Percentiles rank a stretch among this genome's conserved stretches.
Conservation (phyloP, 2,329 filamentous ascomycete species). For the Aspergillus sp. region DNA sequence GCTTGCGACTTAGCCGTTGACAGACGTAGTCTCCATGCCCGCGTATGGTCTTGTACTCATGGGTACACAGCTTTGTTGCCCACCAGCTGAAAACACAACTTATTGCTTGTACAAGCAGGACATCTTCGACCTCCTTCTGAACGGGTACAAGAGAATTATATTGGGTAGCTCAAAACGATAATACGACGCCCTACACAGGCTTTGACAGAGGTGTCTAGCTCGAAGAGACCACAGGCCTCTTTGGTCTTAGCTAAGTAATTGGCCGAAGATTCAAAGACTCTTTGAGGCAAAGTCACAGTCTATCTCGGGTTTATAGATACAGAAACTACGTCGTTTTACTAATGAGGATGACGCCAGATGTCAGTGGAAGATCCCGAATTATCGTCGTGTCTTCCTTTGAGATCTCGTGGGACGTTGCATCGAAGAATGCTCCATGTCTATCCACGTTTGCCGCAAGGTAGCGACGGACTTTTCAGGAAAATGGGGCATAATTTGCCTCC, state of each 20-base stretch:
- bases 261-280: not conserved
- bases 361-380: conserved; percentile 5
- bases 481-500: conserved; percentile 8
- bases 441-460: conserved; percentile 6
- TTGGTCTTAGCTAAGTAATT: conserved; percentile 1
- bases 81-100: conserved; percentile 1
- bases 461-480: conserved; percentile 6
- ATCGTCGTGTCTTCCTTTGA: not conserved
- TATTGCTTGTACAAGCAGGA: not conserved
- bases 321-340: not conserved
- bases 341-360: conserved; percentile 1
- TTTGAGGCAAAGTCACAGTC: not conserved
- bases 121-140: not conserved
- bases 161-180: conserved; percentile 4
- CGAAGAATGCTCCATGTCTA: conserved; percentile 6
- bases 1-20: too few relatives aligned
- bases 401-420: conserved; percentile 1
- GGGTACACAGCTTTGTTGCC: too few relatives aligned
- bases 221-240: not conserved
- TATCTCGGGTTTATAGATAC: not conserved
- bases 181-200: too few relatives aligned
- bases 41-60: too few relatives aligned
- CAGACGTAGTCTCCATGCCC: too few relatives aligned
- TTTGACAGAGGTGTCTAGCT: not conserved
- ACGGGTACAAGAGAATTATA: conserved; percentile 6